These are phyloP conservation scores for Pichia sp. DNA, from an alignment of 1,139 yeast species.

Conservation along the genomic window DNA sequence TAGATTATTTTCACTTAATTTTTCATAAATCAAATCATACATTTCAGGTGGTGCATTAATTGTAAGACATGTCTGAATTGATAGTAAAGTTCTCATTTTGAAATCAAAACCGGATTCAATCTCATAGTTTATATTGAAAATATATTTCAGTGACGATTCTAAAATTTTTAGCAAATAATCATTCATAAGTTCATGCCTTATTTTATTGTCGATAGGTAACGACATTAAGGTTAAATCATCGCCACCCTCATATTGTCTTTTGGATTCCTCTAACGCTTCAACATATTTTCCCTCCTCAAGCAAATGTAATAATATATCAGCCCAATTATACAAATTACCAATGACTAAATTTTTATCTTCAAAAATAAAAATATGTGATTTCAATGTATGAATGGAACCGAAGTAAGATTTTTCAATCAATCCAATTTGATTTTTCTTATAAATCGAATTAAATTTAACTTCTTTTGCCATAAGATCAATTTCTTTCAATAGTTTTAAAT, in stretches of 20 bases:
- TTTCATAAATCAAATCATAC: conserved; percentile 50
- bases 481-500: conserved; percentile 33
- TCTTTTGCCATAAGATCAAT: conserved; percentile 43
- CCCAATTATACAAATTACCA: conserved; percentile 68
- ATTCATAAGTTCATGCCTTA: conserved; percentile 43
- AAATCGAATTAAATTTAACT: conserved; percentile 26
- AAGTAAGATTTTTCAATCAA: conserved; percentile 23
- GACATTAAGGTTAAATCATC: conserved; percentile 46
- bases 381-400: conserved; percentile 35
- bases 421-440: conserved; percentile 11
- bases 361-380: conserved; percentile 42
- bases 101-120: background rate
- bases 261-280: conserved; percentile 50
- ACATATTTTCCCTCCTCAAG: conserved; percentile 45
- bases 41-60: conserved; percentile 35
- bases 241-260: conserved; percentile 45
- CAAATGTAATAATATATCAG: conserved; percentile 49
- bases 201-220: conserved; percentile 41
- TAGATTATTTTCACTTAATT: conserved; percentile 29
- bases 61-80: conserved; percentile 36
- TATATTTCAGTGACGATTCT: conserved; percentile 41
- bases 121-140: conserved; percentile 29
- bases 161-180: conserved; percentile 55
- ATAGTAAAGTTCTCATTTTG: conserved; percentile 19
- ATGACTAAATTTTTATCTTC: conserved; percentile 45